Evolutionary conservation across 192 early-diverging fungal species (phyloP).

Genomic region (Umbelopsis isabellina): DNA sequence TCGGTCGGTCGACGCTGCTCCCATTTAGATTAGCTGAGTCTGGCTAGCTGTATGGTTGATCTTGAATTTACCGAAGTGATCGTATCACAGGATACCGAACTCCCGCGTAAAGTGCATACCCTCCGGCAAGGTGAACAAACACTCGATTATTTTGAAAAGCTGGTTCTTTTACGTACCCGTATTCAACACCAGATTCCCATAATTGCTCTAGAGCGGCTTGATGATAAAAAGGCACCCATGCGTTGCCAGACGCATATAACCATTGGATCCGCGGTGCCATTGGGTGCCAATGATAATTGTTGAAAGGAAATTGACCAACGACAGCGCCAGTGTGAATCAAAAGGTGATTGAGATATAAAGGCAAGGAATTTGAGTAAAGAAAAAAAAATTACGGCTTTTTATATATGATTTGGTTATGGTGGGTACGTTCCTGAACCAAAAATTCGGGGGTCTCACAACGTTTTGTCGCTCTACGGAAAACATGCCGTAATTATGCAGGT

Average conservation of each 20-base stretch:
- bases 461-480: too few species aligned
- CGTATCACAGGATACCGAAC: conserved; percentile 9
- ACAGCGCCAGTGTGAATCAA: neutral
- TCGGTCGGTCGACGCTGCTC: too few species aligned
- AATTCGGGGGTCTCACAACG: neutral
- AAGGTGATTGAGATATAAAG: neutral
- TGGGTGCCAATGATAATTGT: neutral
- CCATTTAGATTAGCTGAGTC: too few species aligned
- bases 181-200: conserved; percentile 18
- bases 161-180: neutral
- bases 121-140: conserved; percentile 1
- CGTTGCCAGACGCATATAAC: conserved; percentile 11
- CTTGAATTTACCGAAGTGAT: neutral
- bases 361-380: neutral
- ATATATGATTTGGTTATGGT: neutral
- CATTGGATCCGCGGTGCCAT: conserved; percentile 17
- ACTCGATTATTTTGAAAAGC: conserved; percentile 10
- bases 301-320: neutral
- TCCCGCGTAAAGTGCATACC: conserved; percentile 1
- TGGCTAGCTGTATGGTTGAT: too few species aligned
- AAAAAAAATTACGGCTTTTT: neutral
- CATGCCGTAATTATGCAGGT: neutral
- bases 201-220: neutral
- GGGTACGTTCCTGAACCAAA: neutral
- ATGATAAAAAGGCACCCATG: conserved; percentile 12